Conservation (phyloP, 495 filamentous ascomycete species). For the Penicillium paxilli region DNA sequence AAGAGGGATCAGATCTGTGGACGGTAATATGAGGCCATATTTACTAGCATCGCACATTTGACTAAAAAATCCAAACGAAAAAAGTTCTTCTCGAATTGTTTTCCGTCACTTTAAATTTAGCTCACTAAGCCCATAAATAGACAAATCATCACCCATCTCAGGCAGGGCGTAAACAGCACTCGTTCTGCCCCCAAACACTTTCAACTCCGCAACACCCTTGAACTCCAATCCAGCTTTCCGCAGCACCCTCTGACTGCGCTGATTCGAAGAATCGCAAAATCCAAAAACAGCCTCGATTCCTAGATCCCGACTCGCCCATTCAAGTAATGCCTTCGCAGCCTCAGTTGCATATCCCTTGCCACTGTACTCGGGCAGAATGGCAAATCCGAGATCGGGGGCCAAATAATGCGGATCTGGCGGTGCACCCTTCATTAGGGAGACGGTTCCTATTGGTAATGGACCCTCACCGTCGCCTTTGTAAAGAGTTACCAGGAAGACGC, state of each 20-base stretch:
- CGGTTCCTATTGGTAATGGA: conserved; percentile 23
- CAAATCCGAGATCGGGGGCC: conserved; percentile 37
- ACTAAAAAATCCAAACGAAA: too few species aligned
- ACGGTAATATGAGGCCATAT: too few species aligned
- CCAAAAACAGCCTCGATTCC: conserved; percentile 20
- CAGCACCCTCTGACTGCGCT: conserved; percentile 27
- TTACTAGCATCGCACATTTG: too few species aligned
- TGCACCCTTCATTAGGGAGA: conserved; percentile 30
- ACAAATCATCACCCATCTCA: conserved; percentile 28
- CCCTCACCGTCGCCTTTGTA: background rate
- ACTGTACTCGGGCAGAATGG: conserved; percentile 28
- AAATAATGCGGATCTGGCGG: conserved; percentile 20
- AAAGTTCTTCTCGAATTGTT: too few species aligned
- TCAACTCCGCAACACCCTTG: conserved; percentile 22
- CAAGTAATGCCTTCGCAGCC: conserved; percentile 28
- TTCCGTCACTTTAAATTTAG: too few species aligned
- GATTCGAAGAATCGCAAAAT: conserved; percentile 24
- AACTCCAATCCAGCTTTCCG: conserved; percentile 34
- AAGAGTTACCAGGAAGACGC: conserved; percentile 30
- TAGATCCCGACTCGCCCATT: conserved; percentile 20
- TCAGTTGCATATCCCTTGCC: conserved; percentile 42
- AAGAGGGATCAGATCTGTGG: too few species aligned
- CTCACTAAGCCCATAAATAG: conserved; percentile 22
- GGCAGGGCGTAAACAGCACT: conserved; percentile 28
- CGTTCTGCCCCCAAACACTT: conserved; percentile 25